phyloP scores from a whole-genome alignment of 768 basidiomycete genomes.

The Tulasnella sp. region DNA sequence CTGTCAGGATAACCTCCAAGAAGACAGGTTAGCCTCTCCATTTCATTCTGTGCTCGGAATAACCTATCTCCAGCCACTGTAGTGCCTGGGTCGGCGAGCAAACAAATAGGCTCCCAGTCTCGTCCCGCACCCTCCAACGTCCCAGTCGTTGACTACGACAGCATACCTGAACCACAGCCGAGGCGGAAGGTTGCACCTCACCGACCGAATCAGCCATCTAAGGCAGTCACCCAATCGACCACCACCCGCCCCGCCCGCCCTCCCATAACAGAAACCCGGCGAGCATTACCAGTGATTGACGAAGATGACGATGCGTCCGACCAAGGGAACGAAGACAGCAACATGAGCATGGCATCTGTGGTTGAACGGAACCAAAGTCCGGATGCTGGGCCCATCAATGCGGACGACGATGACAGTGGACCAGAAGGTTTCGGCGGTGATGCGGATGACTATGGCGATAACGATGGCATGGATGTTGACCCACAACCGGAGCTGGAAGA shows the following conservation, averaged over 20 bases:
- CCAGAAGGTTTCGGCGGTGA: background rate
- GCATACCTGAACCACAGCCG: conserved; percentile 5
- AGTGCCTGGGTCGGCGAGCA: background rate
- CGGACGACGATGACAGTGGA: conserved; percentile 14
- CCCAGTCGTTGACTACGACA: conserved; percentile 10
- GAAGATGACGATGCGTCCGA: background rate
- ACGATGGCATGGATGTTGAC: conserved; percentile 1
- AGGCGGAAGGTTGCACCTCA: background rate
- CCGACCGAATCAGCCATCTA: background rate
- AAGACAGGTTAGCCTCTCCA: background rate
- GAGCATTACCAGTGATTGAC: background rate
- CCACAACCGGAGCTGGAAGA: conserved; percentile 4
- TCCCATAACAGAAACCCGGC: background rate
- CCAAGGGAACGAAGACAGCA: conserved; percentile 6
- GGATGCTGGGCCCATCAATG: background rate
- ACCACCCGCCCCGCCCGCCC: background rate
- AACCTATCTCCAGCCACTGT: background rate
- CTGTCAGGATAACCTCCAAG: background rate
- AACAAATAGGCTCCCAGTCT: background rate
- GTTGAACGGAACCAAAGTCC: background rate
- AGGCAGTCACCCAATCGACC: background rate
- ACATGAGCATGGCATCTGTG: conserved; percentile 1
- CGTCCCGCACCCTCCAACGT: background rate
- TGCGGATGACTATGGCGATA: background rate
- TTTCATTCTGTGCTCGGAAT: background rate